These are phyloP conservation scores for Euclidium syriacum DNA, from an alignment of 345 rosid species.

Conservation along the genomic window DNA sequence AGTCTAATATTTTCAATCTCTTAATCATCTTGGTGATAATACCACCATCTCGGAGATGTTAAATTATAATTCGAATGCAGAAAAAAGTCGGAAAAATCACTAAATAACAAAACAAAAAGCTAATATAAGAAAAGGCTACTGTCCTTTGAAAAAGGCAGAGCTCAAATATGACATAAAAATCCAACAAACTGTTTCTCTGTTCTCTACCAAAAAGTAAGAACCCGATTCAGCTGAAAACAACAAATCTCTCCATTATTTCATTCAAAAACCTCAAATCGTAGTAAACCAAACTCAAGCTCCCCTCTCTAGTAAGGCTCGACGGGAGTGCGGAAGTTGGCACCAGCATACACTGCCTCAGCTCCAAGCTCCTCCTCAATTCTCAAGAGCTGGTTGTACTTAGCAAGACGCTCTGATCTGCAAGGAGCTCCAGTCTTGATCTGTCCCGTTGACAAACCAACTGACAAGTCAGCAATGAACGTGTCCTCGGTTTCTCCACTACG, in stretches of 20 bases:
- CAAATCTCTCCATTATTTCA: not conserved
- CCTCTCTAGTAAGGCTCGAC: slow-evolving; percentile 62
- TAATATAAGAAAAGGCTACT: not conserved
- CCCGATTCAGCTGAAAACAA: not conserved
- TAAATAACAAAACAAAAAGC: not conserved
- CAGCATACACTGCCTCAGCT: slow-evolving; percentile 72
- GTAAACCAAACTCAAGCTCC: not conserved
- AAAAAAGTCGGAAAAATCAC: not conserved
- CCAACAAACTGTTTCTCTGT: not conserved
- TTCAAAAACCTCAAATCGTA: not conserved
- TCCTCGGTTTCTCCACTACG: slow-evolving; percentile 98
- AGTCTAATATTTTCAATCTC: too few relatives aligned
- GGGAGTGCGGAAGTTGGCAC: slow-evolving; percentile 67
- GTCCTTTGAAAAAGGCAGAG: not conserved
- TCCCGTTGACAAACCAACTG: slow-evolving; percentile 97
- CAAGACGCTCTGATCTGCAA: slow-evolving; percentile 96
- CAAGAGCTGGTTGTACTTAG: slow-evolving; percentile 91
- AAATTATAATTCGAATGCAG: not conserved
- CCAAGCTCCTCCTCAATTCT: slow-evolving; percentile 93
- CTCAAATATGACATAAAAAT: slow-evolving; percentile 1
- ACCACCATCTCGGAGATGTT: slow-evolving; percentile 2
- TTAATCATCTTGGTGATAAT: too few relatives aligned
- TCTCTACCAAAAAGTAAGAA: not conserved
- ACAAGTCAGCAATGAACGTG: slow-evolving; percentile 89
- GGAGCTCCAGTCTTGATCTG: slow-evolving; percentile 99